Base-by-base conservation (phyloP, 768 basidiomycete genomes). In the Auriscalpium microsporum region DNA sequence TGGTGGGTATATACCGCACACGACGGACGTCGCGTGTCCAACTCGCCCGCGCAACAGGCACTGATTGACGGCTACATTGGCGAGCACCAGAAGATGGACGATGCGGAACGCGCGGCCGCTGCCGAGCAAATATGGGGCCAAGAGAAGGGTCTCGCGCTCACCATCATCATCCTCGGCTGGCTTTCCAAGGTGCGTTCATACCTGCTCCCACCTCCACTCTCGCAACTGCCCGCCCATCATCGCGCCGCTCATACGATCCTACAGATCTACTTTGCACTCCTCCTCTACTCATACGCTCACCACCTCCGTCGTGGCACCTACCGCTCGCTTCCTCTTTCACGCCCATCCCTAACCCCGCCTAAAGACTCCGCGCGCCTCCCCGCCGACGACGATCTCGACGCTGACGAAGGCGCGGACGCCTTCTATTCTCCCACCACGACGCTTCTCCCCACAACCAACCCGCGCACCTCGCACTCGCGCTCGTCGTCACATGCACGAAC, bases 1-100 rank as follows among this genome's bases (percentile, higher is more conserved):
- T 99, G 94, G 95, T 99, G 92, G 87, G 70, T 82, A 36, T 87
- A 87, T 72, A 88, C 84, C 1, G 88, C 94, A 0, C 96, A 99
- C 66, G 94, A 99, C 63, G 96, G 96, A 6, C 77, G 76, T 21
- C 81, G 83, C 1, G 79, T 82, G 36, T 79, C 80, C 58, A 90
- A 95, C 68, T 97, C 94, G 1, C 76, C 78, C 33, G 95, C 96
- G 10, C 96, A 99, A 70, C 73, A 90, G 66, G 87, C 83, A 44
- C 81, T 99, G 68, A 87, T 92, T 45, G 81, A 77, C 52, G 70
- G 73, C 14, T 71, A 77, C 9, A 75, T 60, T 3, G 67, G 60
- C 5, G 64, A 66, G 52, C 63, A 72, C 35, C 78, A 78, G 49
- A 74, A 73, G 16, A 79, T 88, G 69, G 79, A 83, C 0, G 79